These are phyloP conservation scores for Wickerhamomyces sp. DNA, from an alignment of 1,139 yeast genomes.

Conservation along the genomic window DNA sequence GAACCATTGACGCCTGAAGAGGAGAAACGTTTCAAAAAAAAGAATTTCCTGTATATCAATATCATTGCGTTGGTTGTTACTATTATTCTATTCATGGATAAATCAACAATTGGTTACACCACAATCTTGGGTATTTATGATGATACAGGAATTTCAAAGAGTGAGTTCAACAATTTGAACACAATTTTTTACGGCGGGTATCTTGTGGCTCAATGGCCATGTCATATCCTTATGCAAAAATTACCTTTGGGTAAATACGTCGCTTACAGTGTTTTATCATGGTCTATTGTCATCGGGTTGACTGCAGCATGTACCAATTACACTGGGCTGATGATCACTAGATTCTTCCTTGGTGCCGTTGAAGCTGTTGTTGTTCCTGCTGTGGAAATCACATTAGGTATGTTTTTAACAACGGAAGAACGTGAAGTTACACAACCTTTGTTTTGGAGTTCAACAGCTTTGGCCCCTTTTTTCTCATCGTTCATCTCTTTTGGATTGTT, in stretches of 20 bases:
- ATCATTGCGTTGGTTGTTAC: background rate
- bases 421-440: slow-evolving; percentile 33
- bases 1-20: background rate
- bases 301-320: slow-evolving; percentile 26
- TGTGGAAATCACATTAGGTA: slow-evolving; percentile 32
- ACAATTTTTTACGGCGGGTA: slow-evolving; percentile 40
- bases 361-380: slow-evolving; percentile 35
- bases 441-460: slow-evolving; percentile 32
- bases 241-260: slow-evolving; percentile 27
- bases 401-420: slow-evolving; percentile 34
- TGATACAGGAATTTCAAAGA: slow-evolving; percentile 13
- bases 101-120: background rate
- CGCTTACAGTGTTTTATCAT: slow-evolving; percentile 14
- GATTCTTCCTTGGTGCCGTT: slow-evolving; percentile 38
- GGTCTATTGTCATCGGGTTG: slow-evolving; percentile 24
- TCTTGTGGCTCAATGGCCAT: slow-evolving; percentile 30
- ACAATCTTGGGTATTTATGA: background rate
- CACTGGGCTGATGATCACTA: slow-evolving; percentile 32
- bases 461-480: slow-evolving; percentile 30
- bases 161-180: background rate
- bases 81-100: slow-evolving; percentile 1
- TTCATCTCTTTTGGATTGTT: slow-evolving; percentile 38
- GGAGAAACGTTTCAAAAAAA: background rate
- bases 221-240: slow-evolving; percentile 32
- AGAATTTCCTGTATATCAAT: background rate